phyloP scores from a whole-genome alignment of 345 rosid species.

The Eucalyptus erythrocorys region DNA sequence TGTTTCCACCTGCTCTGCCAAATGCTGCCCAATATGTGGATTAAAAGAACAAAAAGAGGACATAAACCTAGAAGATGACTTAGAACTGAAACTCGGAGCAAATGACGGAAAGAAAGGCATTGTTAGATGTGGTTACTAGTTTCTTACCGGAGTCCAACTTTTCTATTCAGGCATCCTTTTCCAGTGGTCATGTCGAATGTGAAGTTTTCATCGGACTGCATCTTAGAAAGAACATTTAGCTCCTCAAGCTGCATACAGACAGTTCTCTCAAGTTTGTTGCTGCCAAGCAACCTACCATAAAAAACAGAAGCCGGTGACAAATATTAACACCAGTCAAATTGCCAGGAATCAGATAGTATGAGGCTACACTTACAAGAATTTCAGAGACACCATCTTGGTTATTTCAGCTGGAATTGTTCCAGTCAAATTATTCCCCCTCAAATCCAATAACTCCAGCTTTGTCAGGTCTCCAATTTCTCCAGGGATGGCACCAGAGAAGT shows the following conservation, averaged over 20 bases:
- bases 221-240: conserved; percentile 40
- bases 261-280: conserved; percentile 53
- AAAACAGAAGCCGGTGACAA: background rate
- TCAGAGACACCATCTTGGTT: conserved; percentile 28
- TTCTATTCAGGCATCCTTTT: conserved; percentile 31
- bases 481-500: conserved; percentile 55
- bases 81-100: background rate
- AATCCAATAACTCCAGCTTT: conserved; percentile 51
- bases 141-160: conserved; percentile 59
- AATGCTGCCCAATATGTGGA: conserved; percentile 22
- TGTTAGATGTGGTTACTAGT: background rate
- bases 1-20: conserved; percentile 36
- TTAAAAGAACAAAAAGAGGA: background rate
- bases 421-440: conserved; percentile 51
- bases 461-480: conserved; percentile 47
- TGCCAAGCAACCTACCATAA: conserved; percentile 51
- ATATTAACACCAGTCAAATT: background rate
- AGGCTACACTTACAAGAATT: conserved; percentile 50
- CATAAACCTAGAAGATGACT: background rate
- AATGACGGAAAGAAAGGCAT: background rate
- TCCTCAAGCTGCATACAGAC: conserved; percentile 31
- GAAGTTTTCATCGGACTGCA: conserved; percentile 41
- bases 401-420: conserved; percentile 65
- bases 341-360: background rate
- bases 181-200: conserved; percentile 8